A percentile compares a stretch with the other conserved stretches of the same genome.
phyloP scores from a whole-genome alignment of 371 early-diverging fungal species.

The Chytridium lagenaria region DNA sequence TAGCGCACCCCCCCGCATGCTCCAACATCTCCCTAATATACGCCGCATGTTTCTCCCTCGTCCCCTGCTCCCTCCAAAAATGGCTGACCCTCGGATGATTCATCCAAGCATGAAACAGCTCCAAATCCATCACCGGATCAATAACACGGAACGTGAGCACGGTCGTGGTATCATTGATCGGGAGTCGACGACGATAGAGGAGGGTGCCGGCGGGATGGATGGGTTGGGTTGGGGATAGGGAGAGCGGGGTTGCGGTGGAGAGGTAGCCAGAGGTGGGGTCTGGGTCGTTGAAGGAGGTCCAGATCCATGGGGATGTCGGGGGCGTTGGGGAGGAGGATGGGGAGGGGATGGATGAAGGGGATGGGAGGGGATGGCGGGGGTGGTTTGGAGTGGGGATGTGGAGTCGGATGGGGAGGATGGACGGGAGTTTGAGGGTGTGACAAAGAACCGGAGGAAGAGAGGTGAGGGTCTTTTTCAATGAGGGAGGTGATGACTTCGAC shows the following conservation, averaged over 20 bases:
- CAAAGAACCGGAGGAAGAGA: not conserved
- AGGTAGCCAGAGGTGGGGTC: no score
- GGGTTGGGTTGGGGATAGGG: no score
- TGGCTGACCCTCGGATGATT: constrained; percentile 27
- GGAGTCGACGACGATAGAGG: no score
- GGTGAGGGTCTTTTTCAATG: constrained; percentile 1
- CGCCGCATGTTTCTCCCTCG: constrained; percentile 16
- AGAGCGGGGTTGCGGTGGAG: no score
- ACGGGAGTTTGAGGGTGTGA: not conserved
- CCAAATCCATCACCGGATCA: constrained; percentile 18
- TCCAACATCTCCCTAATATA: constrained; percentile 23
- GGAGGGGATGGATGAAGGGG: no score
- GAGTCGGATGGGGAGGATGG: not conserved
- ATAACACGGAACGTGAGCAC: constrained; percentile 19
- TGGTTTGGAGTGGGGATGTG: no score
- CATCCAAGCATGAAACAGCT: constrained; percentile 36
- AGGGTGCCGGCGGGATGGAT: no score
- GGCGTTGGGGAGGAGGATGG: no score
- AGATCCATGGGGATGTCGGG: no score
- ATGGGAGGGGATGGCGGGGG: no score
- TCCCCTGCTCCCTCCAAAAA: constrained; percentile 40
- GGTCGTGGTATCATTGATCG: no score
- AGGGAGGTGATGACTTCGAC: constrained; percentile 31
- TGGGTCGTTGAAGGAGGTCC: no score
- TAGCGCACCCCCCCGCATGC: not conserved